Evolutionary conservation across 495 filamentous ascomycete species (phyloP), one percentile per base, ranked within the genome.

Genomic region (Neurospora cerealis): DNA sequence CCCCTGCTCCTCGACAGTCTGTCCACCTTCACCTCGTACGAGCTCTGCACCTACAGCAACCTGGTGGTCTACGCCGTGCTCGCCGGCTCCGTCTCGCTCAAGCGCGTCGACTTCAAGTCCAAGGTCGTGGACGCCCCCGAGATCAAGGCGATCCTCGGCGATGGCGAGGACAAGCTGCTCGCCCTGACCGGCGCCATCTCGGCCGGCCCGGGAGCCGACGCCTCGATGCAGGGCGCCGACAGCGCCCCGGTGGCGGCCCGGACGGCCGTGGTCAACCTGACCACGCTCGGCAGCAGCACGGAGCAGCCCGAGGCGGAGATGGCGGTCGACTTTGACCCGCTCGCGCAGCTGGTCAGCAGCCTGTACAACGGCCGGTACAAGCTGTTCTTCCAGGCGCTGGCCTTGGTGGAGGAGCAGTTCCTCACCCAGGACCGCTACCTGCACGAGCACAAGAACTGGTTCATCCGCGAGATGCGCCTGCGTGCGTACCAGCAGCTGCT

Each of bases 1-100:
- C 96, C 96, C 60, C 87, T 98, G 8, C 91, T 99, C 37, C 93
- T 99, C 72, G 96, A 99, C 85, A 95, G 92, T 79, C 85, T 99
- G 74, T 97, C 95, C 34, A 99, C 96, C n/a, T 99, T 99, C 82
- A 99, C 96, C 69, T 97, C 93, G 78, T 97, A 96, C 85, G 96
- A 99, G 83, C 88, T 99, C 40, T 99, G 96, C 89, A 93, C 89
- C 74, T 99, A 99, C 85, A 95, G 93, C 62, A 90, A 90, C 37
- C 88, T 99, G 32, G 96, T 99, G 48, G 89, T 99, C 73, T 99
- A 98, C 86, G 92, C 96, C 2, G 94, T 98, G 54, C 90, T 99
- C 66, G 94, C 96, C 44, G 96, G 96, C 72, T 96, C 95, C 5
- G 89, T 98, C 71, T 95, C 95, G 39, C 87, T 99, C 71, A 97